phyloP scores from a whole-genome alignment of 192 early-diverging fungal genomes.

The Oehlia diaphana region DNA sequence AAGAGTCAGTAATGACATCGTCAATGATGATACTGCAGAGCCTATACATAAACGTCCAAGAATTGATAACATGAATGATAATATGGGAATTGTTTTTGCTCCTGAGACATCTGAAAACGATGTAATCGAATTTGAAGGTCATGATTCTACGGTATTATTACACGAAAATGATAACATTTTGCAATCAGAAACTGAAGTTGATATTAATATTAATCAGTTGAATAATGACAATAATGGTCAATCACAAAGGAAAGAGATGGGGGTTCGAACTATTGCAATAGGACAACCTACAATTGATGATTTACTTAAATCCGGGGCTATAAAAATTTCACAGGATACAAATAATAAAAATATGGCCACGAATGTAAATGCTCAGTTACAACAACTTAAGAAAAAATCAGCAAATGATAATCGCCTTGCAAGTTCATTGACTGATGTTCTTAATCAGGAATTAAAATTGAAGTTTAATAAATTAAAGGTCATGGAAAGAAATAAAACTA shows the following conservation, averaged over 20 bases:
- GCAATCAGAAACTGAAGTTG: not conserved
- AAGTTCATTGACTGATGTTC: not conserved
- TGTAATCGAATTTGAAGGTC: not conserved
- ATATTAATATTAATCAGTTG: not conserved
- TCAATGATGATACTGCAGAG: not conserved
- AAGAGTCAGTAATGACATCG: not conserved
- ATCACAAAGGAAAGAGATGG: not conserved
- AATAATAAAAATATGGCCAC: not conserved
- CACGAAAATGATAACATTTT: not conserved
- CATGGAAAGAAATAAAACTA: not conserved
- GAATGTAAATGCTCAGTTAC: not conserved
- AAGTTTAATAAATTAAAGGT: not conserved
- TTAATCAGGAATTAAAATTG: constrained; percentile 12
- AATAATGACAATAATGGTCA: not conserved
- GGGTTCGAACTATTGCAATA: not conserved
- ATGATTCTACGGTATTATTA: not conserved
- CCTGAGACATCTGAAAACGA: not conserved
- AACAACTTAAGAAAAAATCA: constrained; percentile 1
- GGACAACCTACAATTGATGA: constrained; percentile 2
- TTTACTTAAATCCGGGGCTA: not conserved
- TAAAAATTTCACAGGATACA: not conserved
- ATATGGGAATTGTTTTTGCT: not conserved
- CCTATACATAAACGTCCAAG: not conserved
- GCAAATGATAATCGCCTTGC: not conserved
- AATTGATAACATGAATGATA: not conserved